Base-by-base conservation (phyloP, 2,329 filamentous ascomycete species). In the Aspergillus awamori region DNA sequence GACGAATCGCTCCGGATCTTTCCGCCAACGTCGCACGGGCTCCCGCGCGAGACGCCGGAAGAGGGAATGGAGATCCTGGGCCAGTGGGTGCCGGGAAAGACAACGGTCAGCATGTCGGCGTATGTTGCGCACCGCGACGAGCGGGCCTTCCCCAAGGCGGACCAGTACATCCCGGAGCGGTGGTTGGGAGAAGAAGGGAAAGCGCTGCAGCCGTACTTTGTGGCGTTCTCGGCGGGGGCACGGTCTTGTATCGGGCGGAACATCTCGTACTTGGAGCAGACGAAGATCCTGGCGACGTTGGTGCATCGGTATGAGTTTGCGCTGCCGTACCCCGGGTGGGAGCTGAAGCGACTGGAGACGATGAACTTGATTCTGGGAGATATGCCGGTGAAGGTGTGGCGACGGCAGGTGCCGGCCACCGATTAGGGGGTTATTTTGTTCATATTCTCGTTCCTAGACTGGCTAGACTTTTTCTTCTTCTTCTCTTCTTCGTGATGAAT, bases 1-100 rank as follows among this genome's bases (percentile, higher is more conserved):
- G 82, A 86, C 62, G 84, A 85, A 64, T 76, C 77, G 0, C 66
- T 84, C 2, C 78, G 82, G 0, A 67, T 84, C 5, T 76, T 72
- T 55, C 80, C 81, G 0, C 80, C 81, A 0, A 80, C 77, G 0
- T 72, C 80, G 0, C 74, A 78, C 28, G 78, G 78, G 1, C 74
- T 84, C 4, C 74, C 77, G 2, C 77, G 82, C 6, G 70, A 76
- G 48, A 83, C 81, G 0, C 82, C 82, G 0, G 61, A 76, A 0
- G 80, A 81, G 55, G 83, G 82, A 1, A 60, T 70, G 8, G 64
- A 69, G 3, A 80, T 85, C 55, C 63, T 78, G 3, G 82, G 78
- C 8, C 74, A 83, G 26, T 82, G 71, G 69, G 74, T 84, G 2
- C 74, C 82, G 0, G 80, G 80, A 8, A 70, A 78, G 38, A 81